Conservation (phyloP, 495 filamentous ascomycete genomes). For the Friedmanniomyces simplex region DNA sequence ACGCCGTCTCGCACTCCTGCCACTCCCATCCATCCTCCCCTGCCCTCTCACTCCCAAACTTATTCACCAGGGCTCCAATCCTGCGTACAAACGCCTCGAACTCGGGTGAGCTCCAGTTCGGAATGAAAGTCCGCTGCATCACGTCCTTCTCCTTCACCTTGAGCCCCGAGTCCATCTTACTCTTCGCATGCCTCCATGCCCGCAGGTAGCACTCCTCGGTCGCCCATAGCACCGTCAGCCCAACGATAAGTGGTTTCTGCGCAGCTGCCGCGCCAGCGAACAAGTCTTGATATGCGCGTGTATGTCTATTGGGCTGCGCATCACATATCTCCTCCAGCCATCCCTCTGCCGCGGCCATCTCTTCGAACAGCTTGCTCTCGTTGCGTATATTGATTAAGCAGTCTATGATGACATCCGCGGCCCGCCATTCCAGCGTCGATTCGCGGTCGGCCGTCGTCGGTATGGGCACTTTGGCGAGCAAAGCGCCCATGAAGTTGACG, state of each 20-base stretch:
- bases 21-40: constrained; percentile 17
- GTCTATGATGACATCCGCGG: constrained; percentile 16
- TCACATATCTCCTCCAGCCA: constrained; percentile 15
- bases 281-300: constrained; percentile 17
- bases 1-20: constrained; percentile 18
- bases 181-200: constrained; percentile 9
- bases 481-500: constrained; percentile 14
- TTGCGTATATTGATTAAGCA: constrained; percentile 10
- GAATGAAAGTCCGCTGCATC: constrained; percentile 19
- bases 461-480: constrained; percentile 9
- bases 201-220: constrained; percentile 21
- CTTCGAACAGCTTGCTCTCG: constrained; percentile 17
- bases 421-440: constrained; percentile 12
- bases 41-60: constrained; percentile 3
- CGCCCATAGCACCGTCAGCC: constrained; percentile 16
- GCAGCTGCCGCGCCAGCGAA: constrained; percentile 18
- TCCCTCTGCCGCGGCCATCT: constrained; percentile 12
- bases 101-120: constrained; percentile 16
- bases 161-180: constrained; percentile 7
- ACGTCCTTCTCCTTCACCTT: constrained; percentile 14
- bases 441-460: constrained; percentile 6
- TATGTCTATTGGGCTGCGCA: constrained; percentile 9
- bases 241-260: constrained; percentile 12
- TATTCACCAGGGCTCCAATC: constrained; percentile 16
- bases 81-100: constrained; percentile 18